Base-by-base conservation (phyloP, 1,284 basidiomycete genomes). In the Uromyces viciae-fabae region DNA sequence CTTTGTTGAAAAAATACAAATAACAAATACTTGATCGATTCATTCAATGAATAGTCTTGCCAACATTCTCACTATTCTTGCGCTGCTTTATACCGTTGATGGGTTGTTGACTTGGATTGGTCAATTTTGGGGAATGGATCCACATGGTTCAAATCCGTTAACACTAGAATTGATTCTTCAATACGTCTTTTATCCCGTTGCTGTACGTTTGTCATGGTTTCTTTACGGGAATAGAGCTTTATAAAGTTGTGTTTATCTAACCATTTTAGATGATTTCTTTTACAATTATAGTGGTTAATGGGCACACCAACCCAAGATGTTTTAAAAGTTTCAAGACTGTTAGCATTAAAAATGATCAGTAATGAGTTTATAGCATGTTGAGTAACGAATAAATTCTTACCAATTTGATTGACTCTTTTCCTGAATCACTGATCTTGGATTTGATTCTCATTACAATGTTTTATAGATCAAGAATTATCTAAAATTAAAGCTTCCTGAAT, bases 101-200 rank as follows among this genome's bases (percentile, higher is more conserved):
- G 94, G 92, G 64, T 87, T 95, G 15, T 89, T 95, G 62, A 94
- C 93, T 58, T 96, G 93, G 92, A 90, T 95, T 85, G 94, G 94
- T 72, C 89, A 89, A 82, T 93, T 92, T 82, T 94, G 94, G 86
- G 92, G 92, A 66, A 92, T 96, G 84, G 88, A 92, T 81, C 54
- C 71, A n/a, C 73, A 80, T 43, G 82, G 82, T 33, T 25, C 81
- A 43, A 78, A 82, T 84, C 88, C 89, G 0, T 90, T 96, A 75
- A 95, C 93, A 2, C 88, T 96, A 40, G 90, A 95, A 86, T 90
- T 95, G 82, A 89, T 95, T 84, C 87, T 95, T 82, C 91, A 93
- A 64, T 86, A 96, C 87, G 85, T 95, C 83, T 92, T 93, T 87
- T 96, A 94, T 87, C 94, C 94, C 43, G 84, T 96, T 83, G 90